Conservation (phyloP, 1,139 yeast species). For the Lodderomyces beijingensis region DNA sequence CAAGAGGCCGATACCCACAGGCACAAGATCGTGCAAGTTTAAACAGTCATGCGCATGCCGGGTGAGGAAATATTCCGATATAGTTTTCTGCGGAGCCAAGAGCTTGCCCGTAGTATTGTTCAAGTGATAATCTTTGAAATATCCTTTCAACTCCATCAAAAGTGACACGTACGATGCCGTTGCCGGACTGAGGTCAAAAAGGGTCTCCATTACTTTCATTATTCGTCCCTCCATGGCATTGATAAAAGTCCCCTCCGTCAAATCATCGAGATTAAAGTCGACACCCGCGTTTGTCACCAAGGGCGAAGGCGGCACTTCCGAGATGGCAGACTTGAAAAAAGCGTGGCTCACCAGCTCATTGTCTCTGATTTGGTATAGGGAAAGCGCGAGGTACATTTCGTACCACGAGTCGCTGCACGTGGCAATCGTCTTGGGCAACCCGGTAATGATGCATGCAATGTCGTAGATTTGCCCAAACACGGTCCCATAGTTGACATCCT, state of each 20-base stretch:
- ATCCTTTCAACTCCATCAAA: slow-evolving; percentile 57
- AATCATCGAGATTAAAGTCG: slow-evolving; percentile 25
- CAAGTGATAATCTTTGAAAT: slow-evolving; percentile 23
- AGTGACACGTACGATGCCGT: slow-evolving; percentile 66
- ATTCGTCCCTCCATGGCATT: slow-evolving; percentile 57
- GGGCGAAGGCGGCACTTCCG: slow-evolving; percentile 29
- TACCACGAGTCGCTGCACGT: slow-evolving; percentile 60
- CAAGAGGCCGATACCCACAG: slow-evolving; percentile 61
- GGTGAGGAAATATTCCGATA: slow-evolving; percentile 59
- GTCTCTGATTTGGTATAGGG: slow-evolving; percentile 56
- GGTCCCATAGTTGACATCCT: slow-evolving; percentile 13
- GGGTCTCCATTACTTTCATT: slow-evolving; percentile 54
- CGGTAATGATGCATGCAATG: slow-evolving; percentile 44
- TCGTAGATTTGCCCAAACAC: slow-evolving; percentile 42
- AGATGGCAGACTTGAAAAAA: slow-evolving; percentile 29
- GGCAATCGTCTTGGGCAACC: slow-evolving; percentile 50
- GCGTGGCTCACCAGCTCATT: slow-evolving; percentile 30
- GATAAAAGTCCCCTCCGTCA: slow-evolving; percentile 55
- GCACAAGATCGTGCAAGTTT: slow-evolving; percentile 48
- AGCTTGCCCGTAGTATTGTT: slow-evolving; percentile 10
- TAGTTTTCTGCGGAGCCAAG: slow-evolving; percentile 30
- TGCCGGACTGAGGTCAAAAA: slow-evolving; percentile 61
- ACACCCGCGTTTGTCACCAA: slow-evolving; percentile 5
- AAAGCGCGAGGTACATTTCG: slow-evolving; percentile 60
- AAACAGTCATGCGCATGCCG: slow-evolving; percentile 58